These are phyloP conservation scores for Fusarium sp. DNA, from an alignment of 2,329 filamentous ascomycete species.

Conservation along the genomic window DNA sequence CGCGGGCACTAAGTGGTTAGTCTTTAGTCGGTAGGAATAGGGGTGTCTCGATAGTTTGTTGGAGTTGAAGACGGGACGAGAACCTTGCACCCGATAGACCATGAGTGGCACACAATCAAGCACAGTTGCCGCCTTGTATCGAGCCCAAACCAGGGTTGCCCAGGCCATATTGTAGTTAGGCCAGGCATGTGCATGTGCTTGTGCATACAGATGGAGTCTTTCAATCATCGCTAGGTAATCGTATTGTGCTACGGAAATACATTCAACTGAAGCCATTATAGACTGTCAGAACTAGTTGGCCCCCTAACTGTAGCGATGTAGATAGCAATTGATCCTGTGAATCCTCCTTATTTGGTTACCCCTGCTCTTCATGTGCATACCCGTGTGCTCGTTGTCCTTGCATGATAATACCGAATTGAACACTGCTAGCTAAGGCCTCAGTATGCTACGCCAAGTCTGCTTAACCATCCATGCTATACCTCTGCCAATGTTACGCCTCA, in stretches of 20 bases:
- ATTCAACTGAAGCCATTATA: slow-evolving; percentile 2
- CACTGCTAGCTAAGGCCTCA: slow-evolving; percentile 15
- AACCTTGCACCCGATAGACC: slow-evolving; percentile 39
- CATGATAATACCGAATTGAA: slow-evolving; percentile 8
- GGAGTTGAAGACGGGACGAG: slow-evolving; percentile 28
- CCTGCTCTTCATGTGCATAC: slow-evolving; percentile 12
- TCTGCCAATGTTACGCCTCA: slow-evolving; percentile 35
- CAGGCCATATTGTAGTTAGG: slow-evolving; percentile 12
- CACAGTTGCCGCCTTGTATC: slow-evolving; percentile 40
- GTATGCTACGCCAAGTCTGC: slow-evolving; percentile 31
- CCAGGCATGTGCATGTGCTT: slow-evolving; percentile 19
- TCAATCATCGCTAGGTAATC: slow-evolving; percentile 5
- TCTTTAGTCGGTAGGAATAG: slow-evolving; percentile 16
- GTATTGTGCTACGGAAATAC: slow-evolving; percentile 14
- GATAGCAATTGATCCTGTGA: slow-evolving; percentile 28
- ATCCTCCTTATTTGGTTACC: slow-evolving; percentile 18
- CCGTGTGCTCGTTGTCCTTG: slow-evolving; percentile 21
- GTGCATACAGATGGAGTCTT: slow-evolving; percentile 25
- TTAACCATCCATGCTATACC: slow-evolving; percentile 39
- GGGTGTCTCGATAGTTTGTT: slow-evolving; percentile 31
- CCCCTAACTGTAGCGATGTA: slow-evolving; percentile 6
- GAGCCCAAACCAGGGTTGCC: slow-evolving; percentile 35
- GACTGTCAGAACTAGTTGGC: too few relatives aligned
- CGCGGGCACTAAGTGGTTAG: background rate
- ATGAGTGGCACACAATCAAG: slow-evolving; percentile 45